A percentile compares a stretch with the other conserved stretches of the same genome.
Evolutionary conservation across 2,329 filamentous ascomycete genomes (phyloP).

Genomic region (Diaporthe destruens): DNA sequence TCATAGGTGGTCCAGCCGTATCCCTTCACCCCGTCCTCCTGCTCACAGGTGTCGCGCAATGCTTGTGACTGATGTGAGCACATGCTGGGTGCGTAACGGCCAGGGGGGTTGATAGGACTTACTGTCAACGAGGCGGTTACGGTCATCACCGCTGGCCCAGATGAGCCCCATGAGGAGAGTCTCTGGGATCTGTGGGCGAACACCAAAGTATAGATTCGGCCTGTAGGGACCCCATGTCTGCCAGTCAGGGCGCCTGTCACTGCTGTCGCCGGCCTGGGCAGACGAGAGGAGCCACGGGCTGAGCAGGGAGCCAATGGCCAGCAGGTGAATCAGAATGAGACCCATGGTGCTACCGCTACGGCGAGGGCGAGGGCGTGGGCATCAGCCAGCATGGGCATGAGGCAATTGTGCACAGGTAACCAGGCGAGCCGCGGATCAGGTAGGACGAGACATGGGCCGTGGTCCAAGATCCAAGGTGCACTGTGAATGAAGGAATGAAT

Average conservation of each 20-base stretch:
- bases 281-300: conserved; percentile 14
- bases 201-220: conserved; percentile 93
- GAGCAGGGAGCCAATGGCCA: conserved; percentile 25
- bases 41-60: conserved; percentile 77
- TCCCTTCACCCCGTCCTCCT: conserved; percentile 75
- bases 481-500: background rate
- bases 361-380: background rate
- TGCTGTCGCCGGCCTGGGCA: background rate
- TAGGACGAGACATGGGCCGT: background rate
- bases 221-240: conserved; percentile 86
- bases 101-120: background rate
- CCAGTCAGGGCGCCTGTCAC: conserved; percentile 13
- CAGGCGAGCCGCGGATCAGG: background rate
- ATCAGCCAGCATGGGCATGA: background rate
- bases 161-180: conserved; percentile 84
- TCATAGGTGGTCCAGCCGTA: conserved; percentile 81
- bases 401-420: conserved; percentile 25
- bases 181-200: conserved; percentile 83
- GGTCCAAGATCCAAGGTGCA: background rate
- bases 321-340: conserved; percentile 15
- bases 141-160: conserved; percentile 81
- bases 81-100: background rate
- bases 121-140: conserved; percentile 42
- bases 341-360: conserved; percentile 20
- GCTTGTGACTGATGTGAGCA: conserved; percentile 53